Conservation (phyloP, 345 rosid genomes). For the Sonneratia alba region DNA sequence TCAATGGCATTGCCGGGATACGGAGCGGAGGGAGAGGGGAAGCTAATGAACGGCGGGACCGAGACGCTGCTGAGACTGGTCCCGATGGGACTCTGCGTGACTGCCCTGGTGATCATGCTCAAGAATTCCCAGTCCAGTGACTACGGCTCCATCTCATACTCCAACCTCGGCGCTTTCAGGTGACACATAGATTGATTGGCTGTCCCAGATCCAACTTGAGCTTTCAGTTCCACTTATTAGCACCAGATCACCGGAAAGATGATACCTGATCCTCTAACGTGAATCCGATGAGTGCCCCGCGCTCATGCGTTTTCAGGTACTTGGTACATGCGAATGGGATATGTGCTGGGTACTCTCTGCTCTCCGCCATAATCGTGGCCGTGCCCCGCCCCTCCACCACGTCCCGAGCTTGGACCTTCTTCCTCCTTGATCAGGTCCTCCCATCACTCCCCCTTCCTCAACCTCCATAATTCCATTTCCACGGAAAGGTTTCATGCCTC, state of each 20-base stretch:
- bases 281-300: too few relatives aligned
- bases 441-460: background rate
- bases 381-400: slow-evolving; percentile 65
- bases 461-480: background rate
- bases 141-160: slow-evolving; percentile 66
- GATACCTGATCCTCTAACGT: background rate
- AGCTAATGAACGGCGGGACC: slow-evolving; percentile 12
- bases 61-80: slow-evolving; percentile 48
- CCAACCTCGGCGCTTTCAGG: slow-evolving; percentile 77
- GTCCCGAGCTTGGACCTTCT: slow-evolving; percentile 81
- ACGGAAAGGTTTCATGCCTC: too few relatives aligned
- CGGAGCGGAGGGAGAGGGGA: slow-evolving; percentile 6
- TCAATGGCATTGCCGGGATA: background rate
- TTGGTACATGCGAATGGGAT: slow-evolving; percentile 94
- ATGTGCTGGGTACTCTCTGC: slow-evolving; percentile 90
- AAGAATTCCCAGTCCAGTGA: slow-evolving; percentile 55
- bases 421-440: slow-evolving; percentile 73
- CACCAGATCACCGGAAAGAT: background rate
- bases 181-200: background rate
- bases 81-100: slow-evolving; percentile 50
- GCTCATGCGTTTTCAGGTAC: slow-evolving; percentile 29
- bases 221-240: background rate
- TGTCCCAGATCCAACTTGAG: background rate
- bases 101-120: slow-evolving; percentile 62
- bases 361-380: slow-evolving; percentile 64